phyloP scores from a whole-genome alignment of 257 asterid genomes.

The Dorcoceras hygrometricum region DNA sequence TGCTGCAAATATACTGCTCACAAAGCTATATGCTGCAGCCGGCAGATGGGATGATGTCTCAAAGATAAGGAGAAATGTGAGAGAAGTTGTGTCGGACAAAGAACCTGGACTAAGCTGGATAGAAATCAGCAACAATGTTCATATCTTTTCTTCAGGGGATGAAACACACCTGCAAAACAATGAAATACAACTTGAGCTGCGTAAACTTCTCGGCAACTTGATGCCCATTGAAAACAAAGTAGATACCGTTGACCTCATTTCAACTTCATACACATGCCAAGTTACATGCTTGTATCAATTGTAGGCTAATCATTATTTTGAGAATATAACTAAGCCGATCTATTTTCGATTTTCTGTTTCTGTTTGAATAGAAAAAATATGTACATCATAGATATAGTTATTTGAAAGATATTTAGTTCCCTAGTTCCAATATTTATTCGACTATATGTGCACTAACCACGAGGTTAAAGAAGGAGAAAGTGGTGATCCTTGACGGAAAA shows the following conservation, averaged over 20 bases:
- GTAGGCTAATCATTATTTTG: too few relatives aligned
- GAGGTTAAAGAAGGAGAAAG: conserved; percentile 47
- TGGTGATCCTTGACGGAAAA: conserved; percentile 47
- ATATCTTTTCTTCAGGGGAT: conserved; percentile 58
- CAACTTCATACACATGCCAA: neutral
- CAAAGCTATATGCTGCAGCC: conserved; percentile 56
- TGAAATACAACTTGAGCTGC: conserved; percentile 41
- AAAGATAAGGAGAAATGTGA: conserved; percentile 54
- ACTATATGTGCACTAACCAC: too few relatives aligned
- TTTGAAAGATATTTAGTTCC: too few relatives aligned
- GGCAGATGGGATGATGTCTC: conserved; percentile 64
- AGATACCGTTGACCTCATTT: conserved; percentile 18
- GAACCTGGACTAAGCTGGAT: conserved; percentile 83
- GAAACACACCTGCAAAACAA: conserved; percentile 33
- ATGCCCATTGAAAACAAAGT: conserved; percentile 7
- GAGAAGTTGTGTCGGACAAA: conserved; percentile 38
- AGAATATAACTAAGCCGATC: too few relatives aligned
- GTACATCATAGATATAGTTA: too few relatives aligned
- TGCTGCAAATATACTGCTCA: conserved; percentile 47
- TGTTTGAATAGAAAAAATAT: too few relatives aligned
- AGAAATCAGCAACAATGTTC: conserved; percentile 40
- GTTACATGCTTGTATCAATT: too few relatives aligned
- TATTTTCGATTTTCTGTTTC: too few relatives aligned
- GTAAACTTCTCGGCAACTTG: conserved; percentile 41
- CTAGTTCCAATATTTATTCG: too few relatives aligned